Evolutionary conservation across 2,329 filamentous ascomycete genomes (phyloP), one percentile per base, ranked within the genome.

Genomic region (Chrysosphaeria jannelii): DNA sequence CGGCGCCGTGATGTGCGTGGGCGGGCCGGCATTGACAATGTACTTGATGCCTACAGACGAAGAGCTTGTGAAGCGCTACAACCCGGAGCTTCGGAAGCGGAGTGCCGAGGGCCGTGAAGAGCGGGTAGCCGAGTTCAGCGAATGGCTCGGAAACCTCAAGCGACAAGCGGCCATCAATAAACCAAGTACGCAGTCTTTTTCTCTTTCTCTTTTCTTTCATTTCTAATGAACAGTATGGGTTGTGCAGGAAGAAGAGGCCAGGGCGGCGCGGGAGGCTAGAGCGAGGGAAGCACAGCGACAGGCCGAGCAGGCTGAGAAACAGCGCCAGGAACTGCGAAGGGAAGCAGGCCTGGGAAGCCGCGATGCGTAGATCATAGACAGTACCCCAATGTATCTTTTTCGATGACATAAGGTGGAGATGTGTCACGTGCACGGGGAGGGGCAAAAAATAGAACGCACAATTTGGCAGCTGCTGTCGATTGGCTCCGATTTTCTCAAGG

Each of bases 51-150:
- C 85, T 3, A 69, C 71, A 8, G 78, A 91, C 35, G 85, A 91
- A 44, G 78, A 93, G 47, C 57, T 97, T 20, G 78, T 88, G 52
- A 54, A 75, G 49, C 64, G 57, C 44, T 93, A 93, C 50, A 93
- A 81, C 43, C 81, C 81, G 1, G 85, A 93, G 16, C 57, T 97
- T n/a, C 72, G 85, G 40, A 72, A 74, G 43, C 62, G 71, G 38
- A 78, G 72, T 30, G 49, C 89, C n/a, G 78, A 79, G 43, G 60
- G 66, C 28, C 60, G 76, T 10, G 54, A 68, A 27, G 62, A 70
- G 40, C 59, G 60, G 29, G 63, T 85, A 38, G 57, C 79, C 43
- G 78, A 91, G 28, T 90, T 90, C 35, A 72, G 91, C 39, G 59
- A 78, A 26, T 93, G 90, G 38, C 71, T 91, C 14, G 57, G 39